Conservation (phyloP, 768 basidiomycete species). For the Macrolepiota dolichaula region DNA sequence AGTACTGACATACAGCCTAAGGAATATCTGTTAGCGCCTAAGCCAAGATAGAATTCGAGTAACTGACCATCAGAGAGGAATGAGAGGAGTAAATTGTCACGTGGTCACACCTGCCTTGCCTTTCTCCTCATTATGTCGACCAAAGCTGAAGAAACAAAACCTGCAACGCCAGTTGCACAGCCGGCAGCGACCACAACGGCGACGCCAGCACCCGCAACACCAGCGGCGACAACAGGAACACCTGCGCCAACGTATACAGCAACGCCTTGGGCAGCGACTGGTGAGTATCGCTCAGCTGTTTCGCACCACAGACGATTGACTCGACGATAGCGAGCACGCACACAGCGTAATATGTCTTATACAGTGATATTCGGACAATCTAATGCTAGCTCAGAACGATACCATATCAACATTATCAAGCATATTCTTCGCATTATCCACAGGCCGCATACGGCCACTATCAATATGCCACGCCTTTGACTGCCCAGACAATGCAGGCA, state of each 20-base stretch:
- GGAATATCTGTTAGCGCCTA: background rate
- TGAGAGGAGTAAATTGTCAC: constrained; percentile 3
- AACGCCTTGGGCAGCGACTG: constrained; percentile 4
- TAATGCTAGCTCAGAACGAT: constrained; percentile 33
- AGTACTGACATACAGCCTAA: constrained; percentile 61
- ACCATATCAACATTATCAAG: constrained; percentile 47
- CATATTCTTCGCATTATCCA: constrained; percentile 40
- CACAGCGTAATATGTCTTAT: constrained; percentile 8
- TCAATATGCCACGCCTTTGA: constrained; percentile 34
- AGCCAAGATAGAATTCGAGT: background rate
- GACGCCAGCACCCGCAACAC: constrained; percentile 6
- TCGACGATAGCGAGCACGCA: background rate
- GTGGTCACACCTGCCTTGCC: background rate
- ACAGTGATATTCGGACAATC: constrained; percentile 12
- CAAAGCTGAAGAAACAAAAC: constrained; percentile 9
- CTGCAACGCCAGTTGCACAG: constrained; percentile 9
- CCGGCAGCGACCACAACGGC: background rate
- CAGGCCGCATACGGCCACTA: constrained; percentile 48
- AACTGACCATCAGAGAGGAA: constrained; percentile 1
- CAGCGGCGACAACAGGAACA: constrained; percentile 4
- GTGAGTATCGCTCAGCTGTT: background rate
- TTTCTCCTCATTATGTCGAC: background rate
- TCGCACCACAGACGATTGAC: background rate
- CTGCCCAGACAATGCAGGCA: constrained; percentile 22
- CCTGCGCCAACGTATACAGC: constrained; percentile 8